Conservation (phyloP, 2,329 filamentous ascomycete species). For the Zymoseptoria brevis region DNA sequence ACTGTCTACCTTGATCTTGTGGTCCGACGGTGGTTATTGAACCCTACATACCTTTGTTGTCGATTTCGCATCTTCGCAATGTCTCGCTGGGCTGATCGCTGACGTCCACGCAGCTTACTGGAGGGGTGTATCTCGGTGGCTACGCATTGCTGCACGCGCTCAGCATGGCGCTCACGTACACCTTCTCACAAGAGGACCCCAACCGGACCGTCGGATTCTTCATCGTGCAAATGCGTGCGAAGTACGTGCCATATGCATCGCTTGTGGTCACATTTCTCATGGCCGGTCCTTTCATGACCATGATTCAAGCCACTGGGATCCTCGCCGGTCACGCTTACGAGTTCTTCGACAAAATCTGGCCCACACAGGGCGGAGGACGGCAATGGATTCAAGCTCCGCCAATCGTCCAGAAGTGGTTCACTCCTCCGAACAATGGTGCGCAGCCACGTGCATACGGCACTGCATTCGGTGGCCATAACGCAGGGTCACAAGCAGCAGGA, state of each 20-base stretch:
- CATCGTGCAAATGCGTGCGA: conserved; percentile 74
- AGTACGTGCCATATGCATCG: conserved; percentile 73
- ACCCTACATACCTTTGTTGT: conserved; percentile 50
- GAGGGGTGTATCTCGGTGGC: conserved; percentile 44
- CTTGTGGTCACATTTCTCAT: conserved; percentile 66
- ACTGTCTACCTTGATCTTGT: conserved; percentile 48
- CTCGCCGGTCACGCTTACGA: conserved; percentile 83
- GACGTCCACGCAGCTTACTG: conserved; percentile 22
- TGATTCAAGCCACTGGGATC: conserved; percentile 67
- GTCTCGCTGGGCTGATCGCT: conserved; percentile 12
- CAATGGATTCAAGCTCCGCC: conserved; percentile 68
- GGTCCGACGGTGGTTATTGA: conserved; percentile 49
- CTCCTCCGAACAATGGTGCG: conserved; percentile 36
- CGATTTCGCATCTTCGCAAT: neutral
- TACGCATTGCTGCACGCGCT: conserved; percentile 52
- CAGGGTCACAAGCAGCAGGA: conserved; percentile 25
- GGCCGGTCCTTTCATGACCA: conserved; percentile 48
- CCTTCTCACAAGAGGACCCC: conserved; percentile 75
- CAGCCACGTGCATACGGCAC: conserved; percentile 55
- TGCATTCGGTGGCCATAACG: conserved; percentile 41
- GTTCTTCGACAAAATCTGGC: conserved; percentile 81
- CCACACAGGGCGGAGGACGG: conserved; percentile 74
- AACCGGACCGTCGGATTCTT: conserved; percentile 69
- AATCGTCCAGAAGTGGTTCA: conserved; percentile 61
- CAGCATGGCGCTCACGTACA: conserved; percentile 74